Evolutionary conservation across 805 yeast species (phyloP), one percentile per base, ranked within the genome.

Genomic region (Kodamaea leandrae): DNA sequence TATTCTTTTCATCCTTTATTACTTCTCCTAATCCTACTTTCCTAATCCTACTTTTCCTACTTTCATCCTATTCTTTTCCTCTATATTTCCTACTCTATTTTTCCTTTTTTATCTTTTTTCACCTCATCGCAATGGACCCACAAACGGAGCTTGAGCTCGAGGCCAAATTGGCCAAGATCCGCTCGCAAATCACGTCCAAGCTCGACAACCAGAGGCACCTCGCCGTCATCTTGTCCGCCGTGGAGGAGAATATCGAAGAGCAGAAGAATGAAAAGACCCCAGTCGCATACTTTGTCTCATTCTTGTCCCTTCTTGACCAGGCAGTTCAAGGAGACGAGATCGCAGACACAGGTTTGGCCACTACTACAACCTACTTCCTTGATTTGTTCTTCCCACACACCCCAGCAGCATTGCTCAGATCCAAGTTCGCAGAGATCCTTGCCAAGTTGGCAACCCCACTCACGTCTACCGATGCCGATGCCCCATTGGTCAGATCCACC

Each of bases 171-270:
- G 72, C 77, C 44, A 79, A 78, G 56, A 80, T 90, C 50, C 77
- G 96, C 59, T 51, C 69, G 4, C 96, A 89, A 55, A 65, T 76
- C 52, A 74, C 65, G 47, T 87, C 96, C n/a, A 88, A 87, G 58
- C 67, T 90, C 37, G 88, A 83, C 17, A 86, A 89, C 61, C 97
- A 89, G 65, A 85, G 83, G 55, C 88, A 84, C 57, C 71, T 86
- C 48, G 96, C 96, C 6, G 65, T 87, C 19, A 82, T 91, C 42
- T 72, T 93, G 36, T 76, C 83, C 16, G 96, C 97, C 3, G 90
- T 93, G 36, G 99, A 93, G 59, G 96, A 87, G 52, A 86, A 86
- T 51, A 74, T 93, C 32, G 71, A 74, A 32, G 88, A 81, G 48
- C 86, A 83, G 51, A 71, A 73, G 32, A 77, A 77, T 37, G 72